Base-by-base conservation (phyloP, 768 basidiomycete species). In the Hysterangium stoloniferum region DNA sequence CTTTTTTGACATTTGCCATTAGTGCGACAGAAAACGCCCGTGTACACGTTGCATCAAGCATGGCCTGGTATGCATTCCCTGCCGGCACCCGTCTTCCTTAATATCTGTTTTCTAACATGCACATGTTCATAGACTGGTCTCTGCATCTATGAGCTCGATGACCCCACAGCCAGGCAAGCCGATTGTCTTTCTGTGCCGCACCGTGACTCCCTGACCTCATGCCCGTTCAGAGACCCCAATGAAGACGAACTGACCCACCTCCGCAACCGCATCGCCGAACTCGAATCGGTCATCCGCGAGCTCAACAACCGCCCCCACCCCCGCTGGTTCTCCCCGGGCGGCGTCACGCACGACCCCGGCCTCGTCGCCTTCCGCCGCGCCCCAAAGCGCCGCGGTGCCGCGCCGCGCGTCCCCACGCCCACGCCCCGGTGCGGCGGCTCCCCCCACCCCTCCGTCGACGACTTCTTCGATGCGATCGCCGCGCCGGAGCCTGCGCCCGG, bases 81-180 rank as follows among this genome's bases (percentile, higher is more conserved):
- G 50, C 32, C 34, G 6, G 57, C 53, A 41, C 1, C 43, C 54
- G 57, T 24, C 37, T 43, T 36, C 37, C 52, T 2, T 44, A 19
- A 41, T 13, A 28, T 20, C 52, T 48, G 12, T n/a, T n/a, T n/a
- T n/a, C n/a, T n/a, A n/a, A n/a, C n/a, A n/a, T n/a, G n/a, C n/a
- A n/a, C n/a, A n/a, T n/a, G n/a, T n/a, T n/a, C 17, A 17, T 58
- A 91, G 87, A 94, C 92, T 19, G 92, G 92, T 45, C 84, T 94
- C 15, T 95, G 92, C 64, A 90, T 95, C 0, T 95, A 95, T 58
- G 92, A 95, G 62, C 86, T 94, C 56, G 92, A 94, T 63, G 91
- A 91, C 66, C 87, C 87, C 12, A 82, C 84, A 8, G 68, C 86
- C 32, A 75, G 86, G 88, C 86, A 56, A 52, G 73, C 61, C 4